phyloP scores from a whole-genome alignment of 2,329 filamentous ascomycete genomes.

The Penicillium sp. region DNA sequence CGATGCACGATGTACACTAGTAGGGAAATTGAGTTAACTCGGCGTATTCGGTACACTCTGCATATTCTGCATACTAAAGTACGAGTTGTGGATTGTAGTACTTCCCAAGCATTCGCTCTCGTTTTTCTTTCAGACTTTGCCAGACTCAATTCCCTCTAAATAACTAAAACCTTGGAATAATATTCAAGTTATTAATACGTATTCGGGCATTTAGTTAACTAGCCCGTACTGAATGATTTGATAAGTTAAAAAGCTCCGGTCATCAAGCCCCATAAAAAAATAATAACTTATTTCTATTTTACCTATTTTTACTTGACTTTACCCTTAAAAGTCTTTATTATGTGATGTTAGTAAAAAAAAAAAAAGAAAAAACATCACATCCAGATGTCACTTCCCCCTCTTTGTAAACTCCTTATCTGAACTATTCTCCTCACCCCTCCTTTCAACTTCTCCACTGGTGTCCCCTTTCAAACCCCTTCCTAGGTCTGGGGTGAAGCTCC shows the following conservation, averaged over 20 bases:
- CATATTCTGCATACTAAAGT: not conserved
- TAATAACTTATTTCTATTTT: not conserved
- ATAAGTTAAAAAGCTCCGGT: not conserved
- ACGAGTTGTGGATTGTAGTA: slow-evolving; percentile 1
- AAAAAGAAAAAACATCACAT: not conserved
- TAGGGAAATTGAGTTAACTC: not conserved
- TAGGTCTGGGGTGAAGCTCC: slow-evolving; percentile 5
- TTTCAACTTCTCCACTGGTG: not conserved
- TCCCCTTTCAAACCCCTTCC: not conserved
- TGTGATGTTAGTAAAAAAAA: not conserved
- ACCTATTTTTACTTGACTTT: not conserved
- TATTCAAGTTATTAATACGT: not conserved
- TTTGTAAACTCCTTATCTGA: slow-evolving; percentile 2
- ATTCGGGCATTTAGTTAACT: not conserved
- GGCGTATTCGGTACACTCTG: not conserved
- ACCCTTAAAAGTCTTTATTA: not conserved
- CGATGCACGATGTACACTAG: not conserved
- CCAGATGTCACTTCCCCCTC: slow-evolving; percentile 1
- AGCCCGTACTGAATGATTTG: not conserved
- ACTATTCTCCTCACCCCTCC: not conserved
- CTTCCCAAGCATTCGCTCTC: not conserved
- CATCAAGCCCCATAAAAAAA: slow-evolving; percentile 10
- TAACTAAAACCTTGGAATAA: too few species aligned
- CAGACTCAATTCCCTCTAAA: not conserved
- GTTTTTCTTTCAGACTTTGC: not conserved